Evolutionary conservation across 768 basidiomycete species (phyloP).

Genomic region (Polyporus arcularius): DNA sequence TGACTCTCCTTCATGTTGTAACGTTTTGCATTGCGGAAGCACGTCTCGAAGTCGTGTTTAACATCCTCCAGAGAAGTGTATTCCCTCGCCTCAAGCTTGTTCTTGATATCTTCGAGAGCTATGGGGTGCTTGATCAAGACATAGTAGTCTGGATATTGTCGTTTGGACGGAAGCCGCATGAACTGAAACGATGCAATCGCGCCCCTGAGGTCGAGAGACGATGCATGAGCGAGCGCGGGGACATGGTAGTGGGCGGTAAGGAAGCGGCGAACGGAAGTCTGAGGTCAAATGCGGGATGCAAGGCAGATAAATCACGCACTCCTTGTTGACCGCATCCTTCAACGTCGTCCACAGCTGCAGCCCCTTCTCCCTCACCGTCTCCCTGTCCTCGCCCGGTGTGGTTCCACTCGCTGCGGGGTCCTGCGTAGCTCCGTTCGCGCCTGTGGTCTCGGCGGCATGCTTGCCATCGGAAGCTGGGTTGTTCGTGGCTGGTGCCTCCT

Average conservation of each 20-base stretch:
- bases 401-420: constrained; percentile 31
- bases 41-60: constrained; percentile 71
- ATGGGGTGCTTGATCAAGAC: constrained; percentile 76
- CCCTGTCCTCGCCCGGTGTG: constrained; percentile 30
- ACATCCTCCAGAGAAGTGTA: constrained; percentile 70
- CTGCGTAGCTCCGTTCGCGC: constrained; percentile 37
- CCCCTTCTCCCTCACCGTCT: constrained; percentile 62
- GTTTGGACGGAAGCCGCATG: constrained; percentile 67
- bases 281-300: constrained; percentile 23
- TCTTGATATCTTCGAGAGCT: constrained; percentile 87
- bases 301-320: constrained; percentile 64
- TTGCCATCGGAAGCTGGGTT: constrained; percentile 11
- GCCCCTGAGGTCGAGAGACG: constrained; percentile 46
- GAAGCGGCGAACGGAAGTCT: constrained; percentile 26
- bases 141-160: constrained; percentile 88
- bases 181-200: constrained; percentile 65
- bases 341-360: constrained; percentile 74
- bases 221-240: constrained; percentile 27
- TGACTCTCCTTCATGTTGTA: constrained; percentile 81
- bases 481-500: constrained; percentile 36
- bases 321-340: constrained; percentile 83
- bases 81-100: constrained; percentile 57
- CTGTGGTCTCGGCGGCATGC: constrained; percentile 42
- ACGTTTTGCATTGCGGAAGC: constrained; percentile 78
- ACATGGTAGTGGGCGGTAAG: constrained; percentile 25